phyloP scores from a whole-genome alignment of 306 rosid genomes.

The Lablab purpureus region DNA sequence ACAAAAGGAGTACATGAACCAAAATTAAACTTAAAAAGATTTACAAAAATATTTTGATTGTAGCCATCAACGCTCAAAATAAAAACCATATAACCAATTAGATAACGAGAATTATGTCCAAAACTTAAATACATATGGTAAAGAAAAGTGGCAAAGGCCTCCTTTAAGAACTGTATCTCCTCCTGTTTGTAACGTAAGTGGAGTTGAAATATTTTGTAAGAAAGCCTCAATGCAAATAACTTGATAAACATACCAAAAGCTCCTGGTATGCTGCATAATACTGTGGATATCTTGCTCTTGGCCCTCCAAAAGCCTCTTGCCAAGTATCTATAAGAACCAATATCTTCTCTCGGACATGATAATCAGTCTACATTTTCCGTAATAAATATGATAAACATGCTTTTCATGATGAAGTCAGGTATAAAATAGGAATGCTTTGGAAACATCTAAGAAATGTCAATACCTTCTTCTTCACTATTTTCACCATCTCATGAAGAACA shows the following conservation, averaged over 20 bases:
- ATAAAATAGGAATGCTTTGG: slow-evolving; percentile 40
- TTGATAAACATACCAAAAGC: slow-evolving; percentile 69
- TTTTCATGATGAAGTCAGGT: slow-evolving; percentile 40
- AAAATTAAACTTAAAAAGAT: slow-evolving; percentile 19
- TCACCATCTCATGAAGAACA: slow-evolving; percentile 94
- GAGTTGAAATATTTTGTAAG: slow-evolving; percentile 31
- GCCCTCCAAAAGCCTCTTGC: slow-evolving; percentile 99
- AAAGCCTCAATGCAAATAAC: slow-evolving; percentile 12
- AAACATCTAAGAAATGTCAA: slow-evolving; percentile 37
- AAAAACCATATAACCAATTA: slow-evolving; percentile 22
- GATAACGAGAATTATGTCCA: slow-evolving; percentile 27
- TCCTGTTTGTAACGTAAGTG: slow-evolving; percentile 1
- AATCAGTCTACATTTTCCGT: slow-evolving; percentile 75
- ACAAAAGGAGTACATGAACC: slow-evolving; percentile 37
- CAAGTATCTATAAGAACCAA: slow-evolving; percentile 87
- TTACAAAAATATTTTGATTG: slow-evolving; percentile 41
- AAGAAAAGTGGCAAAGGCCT: slow-evolving; percentile 20
- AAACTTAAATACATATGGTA: too few species aligned
- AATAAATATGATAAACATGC: slow-evolving; percentile 51
- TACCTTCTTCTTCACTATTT: slow-evolving; percentile 91
- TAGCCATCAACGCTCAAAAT: slow-evolving; percentile 30
- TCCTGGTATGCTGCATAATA: slow-evolving; percentile 94
- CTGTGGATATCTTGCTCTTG: slow-evolving; percentile 97
- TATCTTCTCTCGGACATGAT: slow-evolving; percentile 92
- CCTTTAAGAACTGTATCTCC: slow-evolving; percentile 6